These are phyloP conservation scores for Myxozyma mucilagina DNA, from an alignment of 805 yeast genomes.

Conservation along the genomic window DNA sequence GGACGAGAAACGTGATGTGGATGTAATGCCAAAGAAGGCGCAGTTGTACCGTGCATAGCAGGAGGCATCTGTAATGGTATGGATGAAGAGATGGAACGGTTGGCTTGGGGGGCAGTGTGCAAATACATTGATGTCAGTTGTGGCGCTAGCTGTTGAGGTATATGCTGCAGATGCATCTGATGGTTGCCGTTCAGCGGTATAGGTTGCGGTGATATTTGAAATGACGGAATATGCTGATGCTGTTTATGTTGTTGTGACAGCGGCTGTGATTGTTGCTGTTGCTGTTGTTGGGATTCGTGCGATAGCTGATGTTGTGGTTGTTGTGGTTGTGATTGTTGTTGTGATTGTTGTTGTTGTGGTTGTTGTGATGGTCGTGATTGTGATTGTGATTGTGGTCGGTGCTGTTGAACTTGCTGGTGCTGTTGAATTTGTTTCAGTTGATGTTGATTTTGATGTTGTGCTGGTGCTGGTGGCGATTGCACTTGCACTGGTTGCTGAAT, in stretches of 20 bases:
- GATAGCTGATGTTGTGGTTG: background rate
- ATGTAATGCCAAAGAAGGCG: background rate
- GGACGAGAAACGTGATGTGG: background rate
- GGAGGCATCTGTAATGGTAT: conserved; percentile 2
- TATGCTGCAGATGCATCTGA: background rate
- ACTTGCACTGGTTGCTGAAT: background rate
- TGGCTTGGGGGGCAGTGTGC: background rate
- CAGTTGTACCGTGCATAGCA: background rate
- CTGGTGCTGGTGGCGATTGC: background rate
- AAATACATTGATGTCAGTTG: background rate
- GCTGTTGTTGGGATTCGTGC: background rate
- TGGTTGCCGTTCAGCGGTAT: too few species aligned
- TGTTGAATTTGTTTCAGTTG: background rate
- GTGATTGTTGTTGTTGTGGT: background rate
- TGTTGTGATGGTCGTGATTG: background rate
- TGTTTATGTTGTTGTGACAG: background rate
- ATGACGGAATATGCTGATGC: background rate
- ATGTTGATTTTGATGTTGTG: too few species aligned
- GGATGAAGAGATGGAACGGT: background rate
- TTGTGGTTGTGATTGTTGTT: background rate
- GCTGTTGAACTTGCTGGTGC: background rate
- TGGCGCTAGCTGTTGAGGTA: background rate
- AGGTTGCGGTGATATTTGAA: too few species aligned
- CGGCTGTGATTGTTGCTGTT: background rate
- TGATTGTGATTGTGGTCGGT: background rate